Evolutionary conservation across 768 basidiomycete genomes (phyloP).

Genomic region (Tubosaeta sp.): DNA sequence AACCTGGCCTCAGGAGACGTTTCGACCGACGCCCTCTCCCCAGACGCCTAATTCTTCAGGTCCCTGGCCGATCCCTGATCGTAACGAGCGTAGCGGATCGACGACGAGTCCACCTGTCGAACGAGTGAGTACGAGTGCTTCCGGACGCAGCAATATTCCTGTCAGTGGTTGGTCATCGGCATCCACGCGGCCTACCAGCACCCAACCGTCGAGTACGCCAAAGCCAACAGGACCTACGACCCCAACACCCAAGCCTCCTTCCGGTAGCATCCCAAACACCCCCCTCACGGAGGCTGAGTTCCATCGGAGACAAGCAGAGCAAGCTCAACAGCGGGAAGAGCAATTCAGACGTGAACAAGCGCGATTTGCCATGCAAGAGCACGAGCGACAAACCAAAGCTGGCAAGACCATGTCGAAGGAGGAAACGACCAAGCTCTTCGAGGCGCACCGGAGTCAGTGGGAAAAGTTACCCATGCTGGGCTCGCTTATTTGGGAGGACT

Average conservation of each 20-base stretch:
- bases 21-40: constrained; percentile 23
- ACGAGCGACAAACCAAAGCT: constrained; percentile 37
- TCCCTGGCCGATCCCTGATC: constrained; percentile 31
- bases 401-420: constrained; percentile 54
- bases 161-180: constrained; percentile 26
- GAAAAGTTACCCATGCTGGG: constrained; percentile 35
- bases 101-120: constrained; percentile 30
- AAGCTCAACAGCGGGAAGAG: constrained; percentile 62
- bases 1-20: constrained; percentile 24
- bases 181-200: constrained; percentile 24
- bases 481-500: constrained; percentile 57
- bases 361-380: constrained; percentile 47
- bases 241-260: constrained; percentile 18
- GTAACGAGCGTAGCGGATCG: constrained; percentile 30
- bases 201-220: constrained; percentile 22
- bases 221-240: constrained; percentile 23
- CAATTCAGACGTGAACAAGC: constrained; percentile 67
- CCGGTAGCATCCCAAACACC: constrained; percentile 16
- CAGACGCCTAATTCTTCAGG: constrained; percentile 27
- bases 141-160: constrained; percentile 25
- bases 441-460: constrained; percentile 64
- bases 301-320: constrained; percentile 60
- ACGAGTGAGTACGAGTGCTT: constrained; percentile 26
- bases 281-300: constrained; percentile 49
- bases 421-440: constrained; percentile 52